Base-by-base conservation (phyloP, 2,329 filamentous ascomycete species). In the Trichophyton schoenleinii region DNA sequence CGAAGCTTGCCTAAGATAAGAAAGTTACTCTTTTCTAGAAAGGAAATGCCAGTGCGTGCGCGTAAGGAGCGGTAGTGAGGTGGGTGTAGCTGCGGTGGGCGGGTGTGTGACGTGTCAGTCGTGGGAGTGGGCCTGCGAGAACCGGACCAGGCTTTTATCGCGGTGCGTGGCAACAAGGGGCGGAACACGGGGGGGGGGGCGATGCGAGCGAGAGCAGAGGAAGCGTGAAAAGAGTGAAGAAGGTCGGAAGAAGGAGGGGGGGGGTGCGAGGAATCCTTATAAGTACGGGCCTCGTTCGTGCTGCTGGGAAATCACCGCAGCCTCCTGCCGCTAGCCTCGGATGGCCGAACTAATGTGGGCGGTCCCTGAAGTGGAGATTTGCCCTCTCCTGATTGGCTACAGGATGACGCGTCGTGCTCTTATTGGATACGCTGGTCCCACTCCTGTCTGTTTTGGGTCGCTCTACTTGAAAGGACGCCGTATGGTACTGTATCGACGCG, bases 191-290 rank as follows among this genome's bases (percentile, higher is more conserved):
- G 18, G 22, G 22, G 22, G 22, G 62, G 61, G 34, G 41, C 41
- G 5, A 44, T 44, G 55, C 62, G 61, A 63, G 63, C 49, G 53
- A 60, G 42, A 53, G 53, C 15, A 44, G n/a, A 44, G n/a, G n/a
- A 44, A 60, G 61, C 70, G 71, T 69, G 71, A 72, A 71, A 70
- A 44, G 41, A 44, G 41, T 44, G 69, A 70, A 68, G 67, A 71
- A 73, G 67, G 60, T 57, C 68, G 67, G 70, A 70, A 36, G 52
- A 31, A 31, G 68, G 70, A 36, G 52, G 52, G 52, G 68, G 70
- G 64, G 72, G 72, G 70, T 72, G 70, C 69, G 69, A 72, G 71
- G 41, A 73, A 73, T 72, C 68, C 72, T 74, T 74, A 59, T 59
- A 74, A 74, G 71, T 74, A 74, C 68, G 71, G 69, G 67, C 69